These are phyloP conservation scores for Ceratocystiopsis brevicomis DNA, from an alignment of 2,329 filamentous ascomycete genomes.

Conservation along the genomic window DNA sequence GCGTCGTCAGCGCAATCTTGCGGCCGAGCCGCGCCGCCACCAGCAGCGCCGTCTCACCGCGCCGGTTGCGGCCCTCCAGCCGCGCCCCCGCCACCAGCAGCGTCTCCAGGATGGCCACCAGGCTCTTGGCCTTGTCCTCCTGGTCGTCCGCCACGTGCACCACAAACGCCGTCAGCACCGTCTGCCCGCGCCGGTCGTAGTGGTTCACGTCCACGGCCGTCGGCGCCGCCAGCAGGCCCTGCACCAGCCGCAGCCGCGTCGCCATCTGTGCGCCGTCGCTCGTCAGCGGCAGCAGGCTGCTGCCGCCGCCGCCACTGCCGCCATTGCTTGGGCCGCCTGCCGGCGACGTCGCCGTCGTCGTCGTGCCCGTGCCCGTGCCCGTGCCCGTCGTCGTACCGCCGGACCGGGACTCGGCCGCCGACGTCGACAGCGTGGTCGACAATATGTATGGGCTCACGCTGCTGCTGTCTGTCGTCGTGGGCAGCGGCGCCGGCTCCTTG, in stretches of 20 bases:
- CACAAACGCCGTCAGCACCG: constrained; percentile 36
- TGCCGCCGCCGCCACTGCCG: neutral
- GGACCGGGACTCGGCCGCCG: neutral
- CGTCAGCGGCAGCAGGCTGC: constrained; percentile 6
- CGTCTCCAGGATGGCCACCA: constrained; percentile 23
- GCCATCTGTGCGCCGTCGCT: constrained; percentile 10
- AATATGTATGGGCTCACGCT: constrained; percentile 4
- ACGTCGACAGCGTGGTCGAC: neutral
- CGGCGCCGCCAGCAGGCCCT: constrained; percentile 17
- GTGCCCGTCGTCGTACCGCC: neutral
- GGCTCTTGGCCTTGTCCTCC: constrained; percentile 26
- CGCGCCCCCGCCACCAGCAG: constrained; percentile 25
- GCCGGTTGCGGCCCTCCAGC: constrained; percentile 31
- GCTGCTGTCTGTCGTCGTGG: neutral
- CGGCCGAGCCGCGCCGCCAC: constrained; percentile 32
- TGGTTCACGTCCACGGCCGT: constrained; percentile 29
- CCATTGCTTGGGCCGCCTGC: too few species aligned
- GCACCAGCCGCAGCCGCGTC: constrained; percentile 12
- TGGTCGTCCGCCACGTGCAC: constrained; percentile 30
- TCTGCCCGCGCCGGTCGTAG: constrained; percentile 31
- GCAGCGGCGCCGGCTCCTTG: constrained; percentile 6
- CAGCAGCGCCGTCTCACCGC: constrained; percentile 36
- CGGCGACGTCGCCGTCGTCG: neutral
- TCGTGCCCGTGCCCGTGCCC: neutral
- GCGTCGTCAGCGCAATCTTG: constrained; percentile 29